Conservation (phyloP, 495 filamentous ascomycete genomes). For the Penicillium atrosanguineum region DNA sequence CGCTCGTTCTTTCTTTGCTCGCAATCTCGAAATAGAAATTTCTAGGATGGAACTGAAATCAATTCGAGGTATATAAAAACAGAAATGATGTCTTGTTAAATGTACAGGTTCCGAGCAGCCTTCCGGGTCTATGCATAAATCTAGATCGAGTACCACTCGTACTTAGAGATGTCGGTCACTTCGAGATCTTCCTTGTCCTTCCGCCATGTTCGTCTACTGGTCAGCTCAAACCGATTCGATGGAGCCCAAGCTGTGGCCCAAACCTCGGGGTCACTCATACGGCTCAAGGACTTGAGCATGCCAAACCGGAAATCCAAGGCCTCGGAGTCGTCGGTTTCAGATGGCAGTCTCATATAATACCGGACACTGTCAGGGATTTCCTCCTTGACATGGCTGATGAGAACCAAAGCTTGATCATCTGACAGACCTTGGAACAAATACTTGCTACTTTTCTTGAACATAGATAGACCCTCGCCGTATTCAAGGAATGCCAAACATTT, state of each 20-base stretch:
- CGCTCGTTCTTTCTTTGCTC: too few species aligned
- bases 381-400: conserved; percentile 85
- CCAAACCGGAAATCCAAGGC: conserved; percentile 38
- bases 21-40: too few species aligned
- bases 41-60: neutral
- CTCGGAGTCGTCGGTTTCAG: conserved; percentile 39
- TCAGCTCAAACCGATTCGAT: conserved; percentile 12
- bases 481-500: conserved; percentile 79
- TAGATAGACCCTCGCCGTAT: conserved; percentile 43
- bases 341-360: conserved; percentile 77
- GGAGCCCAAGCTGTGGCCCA: conserved; percentile 35
- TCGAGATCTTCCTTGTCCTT: neutral
- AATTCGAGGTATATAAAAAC: neutral
- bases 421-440: conserved; percentile 36
- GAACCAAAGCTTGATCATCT: conserved; percentile 72
- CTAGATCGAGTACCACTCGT: neutral
- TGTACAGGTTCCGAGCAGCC: neutral
- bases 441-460: neutral
- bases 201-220: neutral
- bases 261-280: conserved; percentile 16
- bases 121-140: neutral
- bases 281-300: conserved; percentile 17
- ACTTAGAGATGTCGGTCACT: neutral
- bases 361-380: conserved; percentile 80
- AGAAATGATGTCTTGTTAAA: neutral